phyloP scores from a whole-genome alignment of 129 eudicot genomes.

The Arctium minus region DNA sequence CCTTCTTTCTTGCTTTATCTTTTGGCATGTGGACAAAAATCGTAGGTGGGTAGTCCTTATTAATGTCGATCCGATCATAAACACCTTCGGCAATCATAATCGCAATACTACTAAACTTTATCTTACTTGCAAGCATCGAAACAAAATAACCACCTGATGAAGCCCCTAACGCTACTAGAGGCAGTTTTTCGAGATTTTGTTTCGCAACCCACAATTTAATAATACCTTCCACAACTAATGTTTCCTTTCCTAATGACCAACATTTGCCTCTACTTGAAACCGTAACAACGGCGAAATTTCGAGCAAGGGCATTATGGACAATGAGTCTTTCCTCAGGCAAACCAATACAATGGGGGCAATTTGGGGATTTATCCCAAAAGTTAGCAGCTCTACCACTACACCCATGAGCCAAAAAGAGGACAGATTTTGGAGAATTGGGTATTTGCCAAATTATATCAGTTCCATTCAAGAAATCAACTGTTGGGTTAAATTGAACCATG shows the following conservation, averaged over 20 bases:
- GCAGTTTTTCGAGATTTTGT: constrained; percentile 52
- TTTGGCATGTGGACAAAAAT: constrained; percentile 96
- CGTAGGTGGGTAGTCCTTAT: constrained; percentile 65
- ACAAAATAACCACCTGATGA: constrained; percentile 97
- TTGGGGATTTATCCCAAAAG: constrained; percentile 71
- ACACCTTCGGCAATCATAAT: constrained; percentile 88
- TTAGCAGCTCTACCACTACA: constrained; percentile 72
- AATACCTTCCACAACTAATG: constrained; percentile 33
- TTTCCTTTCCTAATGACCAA: constrained; percentile 74
- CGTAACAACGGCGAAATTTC: constrained; percentile 68
- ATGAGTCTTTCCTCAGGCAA: constrained; percentile 85
- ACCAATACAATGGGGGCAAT: constrained; percentile 74
- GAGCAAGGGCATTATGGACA: constrained; percentile 64
- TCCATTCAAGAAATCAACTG: constrained; percentile 43
- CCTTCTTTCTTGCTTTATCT: constrained; percentile 53
- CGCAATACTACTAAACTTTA: constrained; percentile 56
- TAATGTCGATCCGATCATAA: constrained; percentile 47
- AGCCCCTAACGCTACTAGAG: constrained; percentile 84
- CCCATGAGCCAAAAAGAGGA: constrained; percentile 89
- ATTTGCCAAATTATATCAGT: constrained; percentile 78
- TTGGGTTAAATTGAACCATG: constrained; percentile 40
- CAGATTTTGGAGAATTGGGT: constrained; percentile 65
- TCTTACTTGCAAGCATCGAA: constrained; percentile 59
- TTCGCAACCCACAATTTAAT: constrained; percentile 55
- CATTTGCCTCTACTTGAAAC: constrained; percentile 65